These are phyloP conservation scores for Myxozyma mucilagina DNA, from an alignment of 805 yeast species.

Conservation along the genomic window DNA sequence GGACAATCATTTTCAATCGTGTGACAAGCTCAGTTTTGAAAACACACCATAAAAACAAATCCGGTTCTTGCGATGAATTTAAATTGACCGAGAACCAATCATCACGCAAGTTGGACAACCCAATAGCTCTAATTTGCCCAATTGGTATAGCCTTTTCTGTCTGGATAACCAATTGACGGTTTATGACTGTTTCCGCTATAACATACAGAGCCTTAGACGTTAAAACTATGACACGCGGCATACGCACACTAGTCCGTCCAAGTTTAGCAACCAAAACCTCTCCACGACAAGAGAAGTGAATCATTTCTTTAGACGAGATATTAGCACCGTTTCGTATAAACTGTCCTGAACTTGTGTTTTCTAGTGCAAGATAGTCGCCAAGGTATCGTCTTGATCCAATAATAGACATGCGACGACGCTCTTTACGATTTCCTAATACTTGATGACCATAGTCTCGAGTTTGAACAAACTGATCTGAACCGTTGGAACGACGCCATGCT, in stretches of 20 bases:
- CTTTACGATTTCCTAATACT: slow-evolving; percentile 71
- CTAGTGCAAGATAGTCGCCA: slow-evolving; percentile 94
- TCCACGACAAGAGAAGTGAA: slow-evolving; percentile 78
- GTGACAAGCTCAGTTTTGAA: slow-evolving; percentile 90
- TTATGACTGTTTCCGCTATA: slow-evolving; percentile 69
- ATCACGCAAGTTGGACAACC: slow-evolving; percentile 76
- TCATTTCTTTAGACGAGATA: slow-evolving; percentile 54
- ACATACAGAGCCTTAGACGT: slow-evolving; percentile 65
- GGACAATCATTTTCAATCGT: slow-evolving; percentile 63
- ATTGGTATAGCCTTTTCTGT: slow-evolving; percentile 67
- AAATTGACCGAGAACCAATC: slow-evolving; percentile 83
- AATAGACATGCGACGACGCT: slow-evolving; percentile 84
- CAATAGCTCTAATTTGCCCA: slow-evolving; percentile 58
- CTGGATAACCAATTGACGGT: slow-evolving; percentile 57
- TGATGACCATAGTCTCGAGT: slow-evolving; percentile 81
- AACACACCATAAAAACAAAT: slow-evolving; percentile 72
- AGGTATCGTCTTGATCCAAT: slow-evolving; percentile 83
- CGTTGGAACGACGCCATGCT: slow-evolving; percentile 76
- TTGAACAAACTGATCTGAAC: slow-evolving; percentile 80
- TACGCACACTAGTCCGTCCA: slow-evolving; percentile 84
- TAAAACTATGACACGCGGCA: slow-evolving; percentile 70
- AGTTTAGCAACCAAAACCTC: slow-evolving; percentile 81
- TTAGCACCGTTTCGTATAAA: slow-evolving; percentile 50
- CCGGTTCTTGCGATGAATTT: slow-evolving; percentile 59
- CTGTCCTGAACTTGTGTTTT: slow-evolving; percentile 73